Conservation (phyloP, 2,329 filamentous ascomycete genomes). For the Monosporascus sp. region DNA sequence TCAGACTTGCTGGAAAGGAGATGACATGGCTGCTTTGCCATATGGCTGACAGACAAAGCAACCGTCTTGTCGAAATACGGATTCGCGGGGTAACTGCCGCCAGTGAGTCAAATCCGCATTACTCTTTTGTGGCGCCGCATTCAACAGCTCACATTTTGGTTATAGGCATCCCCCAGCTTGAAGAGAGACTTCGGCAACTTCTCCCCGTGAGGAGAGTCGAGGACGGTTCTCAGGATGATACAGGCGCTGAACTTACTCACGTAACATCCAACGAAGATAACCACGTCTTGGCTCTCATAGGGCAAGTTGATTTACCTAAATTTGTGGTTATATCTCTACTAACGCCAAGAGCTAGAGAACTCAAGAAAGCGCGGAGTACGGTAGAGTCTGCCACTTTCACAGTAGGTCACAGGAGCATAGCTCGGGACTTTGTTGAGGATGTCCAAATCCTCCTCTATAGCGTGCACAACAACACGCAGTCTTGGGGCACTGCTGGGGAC, state of each 20-base stretch:
- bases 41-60: conserved; percentile 5
- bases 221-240: no score
- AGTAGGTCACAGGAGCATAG: conserved; percentile 1
- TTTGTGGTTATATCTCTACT: no score
- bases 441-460: not conserved
- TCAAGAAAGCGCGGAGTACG: conserved; percentile 8
- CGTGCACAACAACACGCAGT: conserved; percentile 2
- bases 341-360: conserved; percentile 1
- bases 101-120: conserved; percentile 1
- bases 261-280: no score
- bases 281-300: no score
- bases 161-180: conserved; percentile 6
- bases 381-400: conserved; percentile 10
- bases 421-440: conserved; percentile 9
- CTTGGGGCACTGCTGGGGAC: no score
- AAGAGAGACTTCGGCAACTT: conserved; percentile 6
- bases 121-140: no score
- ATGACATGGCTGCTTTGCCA: conserved; percentile 8
- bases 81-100: conserved; percentile 6
- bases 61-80: conserved; percentile 10
- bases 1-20: conserved; percentile 7
- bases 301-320: no score
- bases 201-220: no score
- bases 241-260: no score
- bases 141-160: no score